Base-by-base conservation (phyloP, 1,284 basidiomycete genomes). In the Leccinum pachyderme region DNA sequence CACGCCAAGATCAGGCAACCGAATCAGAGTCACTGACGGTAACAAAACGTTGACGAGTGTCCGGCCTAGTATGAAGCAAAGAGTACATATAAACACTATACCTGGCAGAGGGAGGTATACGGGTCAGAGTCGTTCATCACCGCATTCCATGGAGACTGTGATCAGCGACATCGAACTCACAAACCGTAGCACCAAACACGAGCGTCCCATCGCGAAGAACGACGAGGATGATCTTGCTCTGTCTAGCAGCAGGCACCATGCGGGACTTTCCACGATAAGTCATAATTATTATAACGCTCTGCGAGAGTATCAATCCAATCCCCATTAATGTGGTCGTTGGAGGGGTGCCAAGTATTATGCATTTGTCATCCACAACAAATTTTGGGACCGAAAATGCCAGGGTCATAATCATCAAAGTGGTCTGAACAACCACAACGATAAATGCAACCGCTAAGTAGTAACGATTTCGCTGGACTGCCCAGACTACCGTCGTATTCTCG, bases 141-240 rank as follows among this genome's bases (percentile, higher is more conserved):
- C 9, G 24, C 28, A 12, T 35, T 22, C 5, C 7, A 32, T n/a
- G 8, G 43, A 24, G 11, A 28, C 12, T 51, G 12, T 44, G 43
- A 2, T 13, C 24, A 39, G 18, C 37, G 18, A 24, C 12, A 44
- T 25, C 9, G 7, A 18, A 56, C 63, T 3, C 39, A 64, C 63
- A 48, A 11, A 45, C 22, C 18, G 51, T 35, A 44, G 41, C 27
- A 12, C 33, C 33, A 49, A 60, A 62, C 5, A 54, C 65, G 15
- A 64, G 28, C n/a, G 47, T 11, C 11, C 56, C 65, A 39, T 64
- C 65, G 9, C 63, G 62, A 49, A 60, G 7, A 1, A 64, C n/a
- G 12, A 66, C 29, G 7, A 31, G 18, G 33, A 55, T 27, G 2
- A 68, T 52, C 28, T 48, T 64, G 45, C 56, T 66, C 25, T 41